A percentile compares a stretch with the other conserved stretches of the same genome.
Conservation (phyloP, 1,284 basidiomycete species). For the Pseudozyma tsukubaensis region DNA sequence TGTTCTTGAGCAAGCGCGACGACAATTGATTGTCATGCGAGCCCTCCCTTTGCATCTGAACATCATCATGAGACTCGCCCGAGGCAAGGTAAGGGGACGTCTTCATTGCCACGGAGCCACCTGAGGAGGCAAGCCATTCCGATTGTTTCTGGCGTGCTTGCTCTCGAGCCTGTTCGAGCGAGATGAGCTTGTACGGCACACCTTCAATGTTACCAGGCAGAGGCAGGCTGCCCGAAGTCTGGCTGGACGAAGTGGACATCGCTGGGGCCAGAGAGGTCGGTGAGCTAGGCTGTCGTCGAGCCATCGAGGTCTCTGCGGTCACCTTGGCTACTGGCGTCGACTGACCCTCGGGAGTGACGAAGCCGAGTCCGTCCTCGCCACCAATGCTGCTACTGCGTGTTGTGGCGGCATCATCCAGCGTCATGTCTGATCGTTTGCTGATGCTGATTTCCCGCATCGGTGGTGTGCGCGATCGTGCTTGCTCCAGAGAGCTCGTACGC, state of each 20-base stretch:
- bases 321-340: conserved; percentile 28
- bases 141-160: conserved; percentile 48
- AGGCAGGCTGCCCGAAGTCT: conserved; percentile 35
- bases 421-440: conserved; percentile 4
- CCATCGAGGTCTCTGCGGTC: conserved; percentile 12
- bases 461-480: conserved; percentile 21
- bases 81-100: conserved; percentile 19
- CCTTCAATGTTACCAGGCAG: conserved; percentile 52
- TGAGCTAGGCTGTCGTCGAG: conserved; percentile 4
- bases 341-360: conserved; percentile 18
- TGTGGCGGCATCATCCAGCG: conserved; percentile 7
- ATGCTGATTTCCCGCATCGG: conserved; percentile 23
- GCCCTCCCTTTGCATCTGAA: conserved; percentile 28
- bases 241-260: conserved; percentile 29
- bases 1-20: conserved; percentile 53
- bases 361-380: conserved; percentile 5
- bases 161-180: conserved; percentile 56
- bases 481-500: conserved; percentile 17
- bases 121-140: conserved; percentile 42
- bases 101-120: not conserved
- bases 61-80: conserved; percentile 25
- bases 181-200: conserved; percentile 63
- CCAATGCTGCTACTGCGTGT: conserved; percentile 29
- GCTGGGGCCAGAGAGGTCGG: conserved; percentile 6
- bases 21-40: conserved; percentile 26